These are phyloP conservation scores for Phytophthora rubi DNA, from an alignment of 352 stramenopile species.

Conservation along the genomic window DNA sequence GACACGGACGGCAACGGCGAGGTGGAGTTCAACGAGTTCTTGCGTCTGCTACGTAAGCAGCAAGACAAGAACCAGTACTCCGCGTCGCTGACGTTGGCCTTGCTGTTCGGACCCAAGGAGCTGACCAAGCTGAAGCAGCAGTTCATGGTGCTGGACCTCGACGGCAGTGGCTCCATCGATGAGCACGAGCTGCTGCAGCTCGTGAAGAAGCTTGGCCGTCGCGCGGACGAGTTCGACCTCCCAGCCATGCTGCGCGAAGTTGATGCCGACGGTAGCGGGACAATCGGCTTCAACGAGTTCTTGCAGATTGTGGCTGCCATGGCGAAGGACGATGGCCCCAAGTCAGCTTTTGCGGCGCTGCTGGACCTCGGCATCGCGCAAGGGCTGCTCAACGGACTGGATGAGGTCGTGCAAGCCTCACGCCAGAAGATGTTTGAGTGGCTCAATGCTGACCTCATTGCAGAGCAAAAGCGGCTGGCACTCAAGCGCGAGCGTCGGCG, in stretches of 20 bases:
- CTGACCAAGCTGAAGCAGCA: slow-evolving; percentile 71
- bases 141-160: slow-evolving; percentile 72
- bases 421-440: slow-evolving; percentile 61
- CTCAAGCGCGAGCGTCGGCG: slow-evolving; percentile 58
- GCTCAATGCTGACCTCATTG: slow-evolving; percentile 72
- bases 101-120: slow-evolving; percentile 70
- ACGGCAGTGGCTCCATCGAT: slow-evolving; percentile 74
- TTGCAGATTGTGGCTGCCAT: slow-evolving; percentile 69
- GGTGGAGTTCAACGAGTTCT: slow-evolving; percentile 76
- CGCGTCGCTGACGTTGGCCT: slow-evolving; percentile 62
- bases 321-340: slow-evolving; percentile 43
- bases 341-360: slow-evolving; percentile 55
- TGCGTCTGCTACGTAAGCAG: slow-evolving; percentile 64
- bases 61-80: slow-evolving; percentile 70
- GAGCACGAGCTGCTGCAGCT: slow-evolving; percentile 65
- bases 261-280: slow-evolving; percentile 67
- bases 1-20: slow-evolving; percentile 68
- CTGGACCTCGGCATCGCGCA: slow-evolving; percentile 68
- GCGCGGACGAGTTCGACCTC: slow-evolving; percentile 53
- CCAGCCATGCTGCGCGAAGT: slow-evolving; percentile 69
- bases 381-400: slow-evolving; percentile 67
- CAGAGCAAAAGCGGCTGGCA: slow-evolving; percentile 70
- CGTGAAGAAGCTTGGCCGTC: slow-evolving; percentile 65
- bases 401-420: slow-evolving; percentile 61
- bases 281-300: slow-evolving; percentile 80